These are phyloP conservation scores for Omphalea diandra DNA, from an alignment of 441 rosid genomes.

Conservation along the genomic window DNA sequence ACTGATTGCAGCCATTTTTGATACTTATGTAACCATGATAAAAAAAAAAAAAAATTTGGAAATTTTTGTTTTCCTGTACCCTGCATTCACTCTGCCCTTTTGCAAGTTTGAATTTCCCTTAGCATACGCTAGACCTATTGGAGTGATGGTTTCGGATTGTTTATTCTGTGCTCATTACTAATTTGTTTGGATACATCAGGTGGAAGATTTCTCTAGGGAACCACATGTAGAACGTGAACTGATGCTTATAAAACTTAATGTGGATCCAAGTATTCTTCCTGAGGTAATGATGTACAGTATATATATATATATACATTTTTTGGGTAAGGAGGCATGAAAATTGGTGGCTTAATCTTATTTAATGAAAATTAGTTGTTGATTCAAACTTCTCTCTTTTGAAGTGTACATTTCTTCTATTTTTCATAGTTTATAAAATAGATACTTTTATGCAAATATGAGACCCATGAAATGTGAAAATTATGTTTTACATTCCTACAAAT, in stretches of 20 bases:
- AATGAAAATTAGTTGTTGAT: neutral
- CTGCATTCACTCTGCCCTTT: neutral
- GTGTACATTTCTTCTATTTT: neutral
- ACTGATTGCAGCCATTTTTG: neutral
- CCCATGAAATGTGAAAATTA: neutral
- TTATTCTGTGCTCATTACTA: neutral
- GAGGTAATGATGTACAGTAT: constrained; percentile 48
- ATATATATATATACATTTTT: neutral
- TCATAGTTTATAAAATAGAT: neutral
- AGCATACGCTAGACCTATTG: neutral
- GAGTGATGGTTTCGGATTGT: neutral
- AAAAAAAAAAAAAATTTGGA: neutral
- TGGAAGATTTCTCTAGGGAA: constrained; percentile 81
- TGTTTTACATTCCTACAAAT: neutral
- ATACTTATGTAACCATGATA: no score
- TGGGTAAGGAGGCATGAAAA: no score
- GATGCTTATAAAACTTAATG: constrained; percentile 73
- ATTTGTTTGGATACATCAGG: constrained; percentile 38
- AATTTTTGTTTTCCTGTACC: neutral
- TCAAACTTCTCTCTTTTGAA: neutral
- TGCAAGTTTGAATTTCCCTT: constrained; percentile 1
- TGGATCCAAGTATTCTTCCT: constrained; percentile 49
- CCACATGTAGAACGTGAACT: constrained; percentile 88
- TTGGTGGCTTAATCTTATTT: neutral
- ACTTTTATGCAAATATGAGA: neutral